phyloP scores from a whole-genome alignment of 2,329 filamentous ascomycete genomes.

The Aspergillus intermedius region DNA sequence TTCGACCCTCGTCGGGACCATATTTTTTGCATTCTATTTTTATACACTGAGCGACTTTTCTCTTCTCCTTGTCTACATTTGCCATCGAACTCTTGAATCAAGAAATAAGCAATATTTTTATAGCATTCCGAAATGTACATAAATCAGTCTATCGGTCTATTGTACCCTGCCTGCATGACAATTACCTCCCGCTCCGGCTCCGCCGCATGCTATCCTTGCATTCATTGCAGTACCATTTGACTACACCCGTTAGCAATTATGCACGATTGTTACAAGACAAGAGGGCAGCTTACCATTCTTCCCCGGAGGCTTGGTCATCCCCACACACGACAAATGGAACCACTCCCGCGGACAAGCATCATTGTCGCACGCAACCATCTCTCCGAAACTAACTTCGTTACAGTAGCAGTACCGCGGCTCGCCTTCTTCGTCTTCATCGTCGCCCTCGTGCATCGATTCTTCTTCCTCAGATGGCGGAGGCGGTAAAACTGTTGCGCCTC shows the following conservation, averaged over 20 bases:
- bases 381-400: conserved; percentile 71
- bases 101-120: too few relatives aligned
- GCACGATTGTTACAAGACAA: background rate
- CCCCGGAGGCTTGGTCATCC: conserved; percentile 69
- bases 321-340: conserved; percentile 79
- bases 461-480: conserved; percentile 34
- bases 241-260: conserved; percentile 38
- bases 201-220: conserved; percentile 62
- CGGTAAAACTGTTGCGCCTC: conserved; percentile 16
- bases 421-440: conserved; percentile 59
- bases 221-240: conserved; percentile 77
- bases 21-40: background rate
- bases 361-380: conserved; percentile 77
- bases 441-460: conserved; percentile 43
- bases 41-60: too few relatives aligned
- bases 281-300: conserved; percentile 57
- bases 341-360: conserved; percentile 68
- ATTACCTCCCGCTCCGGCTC: conserved; percentile 38
- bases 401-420: conserved; percentile 76
- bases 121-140: background rate
- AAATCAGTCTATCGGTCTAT: background rate
- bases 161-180: background rate
- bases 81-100: too few relatives aligned
- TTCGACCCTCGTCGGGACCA: background rate
- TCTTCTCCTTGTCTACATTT: too few relatives aligned